phyloP scores from a whole-genome alignment of 352 stramenopile species.

The Thalassiosira oceanica region DNA sequence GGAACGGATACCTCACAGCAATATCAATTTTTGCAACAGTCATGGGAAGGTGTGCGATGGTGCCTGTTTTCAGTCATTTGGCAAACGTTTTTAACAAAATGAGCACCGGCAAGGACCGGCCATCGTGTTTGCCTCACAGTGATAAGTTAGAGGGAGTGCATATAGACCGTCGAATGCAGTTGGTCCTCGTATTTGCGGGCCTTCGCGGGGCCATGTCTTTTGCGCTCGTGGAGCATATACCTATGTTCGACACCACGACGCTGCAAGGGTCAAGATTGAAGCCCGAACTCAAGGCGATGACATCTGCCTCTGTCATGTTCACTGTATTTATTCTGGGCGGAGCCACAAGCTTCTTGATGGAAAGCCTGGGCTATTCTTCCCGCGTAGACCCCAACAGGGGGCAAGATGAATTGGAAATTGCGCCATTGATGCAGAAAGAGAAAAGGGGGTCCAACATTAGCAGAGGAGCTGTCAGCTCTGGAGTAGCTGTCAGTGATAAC shows the following conservation, averaged over 20 bases:
- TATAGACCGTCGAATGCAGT: slow-evolving; percentile 62
- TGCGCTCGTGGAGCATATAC: slow-evolving; percentile 79
- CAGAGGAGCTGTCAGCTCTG: too few relatives aligned
- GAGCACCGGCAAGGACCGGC: background rate
- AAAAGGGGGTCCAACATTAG: slow-evolving; percentile 14
- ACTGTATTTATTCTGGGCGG: slow-evolving; percentile 76
- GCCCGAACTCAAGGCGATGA: slow-evolving; percentile 78
- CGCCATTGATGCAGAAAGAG: slow-evolving; percentile 21
- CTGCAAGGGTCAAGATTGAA: slow-evolving; percentile 72
- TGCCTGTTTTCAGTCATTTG: slow-evolving; percentile 58
- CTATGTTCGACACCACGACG: slow-evolving; percentile 72
- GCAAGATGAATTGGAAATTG: slow-evolving; percentile 34
- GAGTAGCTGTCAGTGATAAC: too few relatives aligned
- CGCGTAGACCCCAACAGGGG: slow-evolving; percentile 23
- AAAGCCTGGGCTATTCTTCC: slow-evolving; percentile 58
- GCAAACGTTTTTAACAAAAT: slow-evolving; percentile 55
- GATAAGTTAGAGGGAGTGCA: slow-evolving; percentile 20
- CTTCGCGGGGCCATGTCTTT: slow-evolving; percentile 79
- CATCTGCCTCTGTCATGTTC: slow-evolving; percentile 77
- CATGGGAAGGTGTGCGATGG: slow-evolving; percentile 69
- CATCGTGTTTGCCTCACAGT: too few relatives aligned
- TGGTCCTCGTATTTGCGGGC: slow-evolving; percentile 74
- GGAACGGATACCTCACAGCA: slow-evolving; percentile 56
- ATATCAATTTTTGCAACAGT: slow-evolving; percentile 68
- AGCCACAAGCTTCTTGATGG: slow-evolving; percentile 73